These are phyloP conservation scores for Dendrostoma leiphaemia DNA, from an alignment of 2,329 filamentous ascomycete genomes.

Conservation along the genomic window DNA sequence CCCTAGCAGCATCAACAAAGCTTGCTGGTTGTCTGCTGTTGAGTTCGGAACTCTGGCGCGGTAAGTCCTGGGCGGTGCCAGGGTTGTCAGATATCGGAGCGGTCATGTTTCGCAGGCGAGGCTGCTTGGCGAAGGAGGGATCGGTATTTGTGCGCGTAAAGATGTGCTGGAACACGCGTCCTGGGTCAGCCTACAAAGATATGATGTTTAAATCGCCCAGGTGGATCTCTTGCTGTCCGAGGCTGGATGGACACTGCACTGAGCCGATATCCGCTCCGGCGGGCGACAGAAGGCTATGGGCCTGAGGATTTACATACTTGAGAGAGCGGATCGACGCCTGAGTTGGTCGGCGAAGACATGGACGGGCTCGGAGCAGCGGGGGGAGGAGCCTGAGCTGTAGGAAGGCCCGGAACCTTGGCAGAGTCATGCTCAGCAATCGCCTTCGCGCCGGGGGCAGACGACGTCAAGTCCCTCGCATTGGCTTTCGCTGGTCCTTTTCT, in stretches of 20 bases:
- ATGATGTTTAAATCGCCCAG: not conserved
- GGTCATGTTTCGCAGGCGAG: slow-evolving; percentile 47
- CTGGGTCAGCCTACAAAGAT: slow-evolving; percentile 5
- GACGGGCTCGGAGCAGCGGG: not conserved
- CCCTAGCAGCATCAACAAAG: slow-evolving; percentile 45
- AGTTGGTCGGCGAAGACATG: slow-evolving; percentile 1
- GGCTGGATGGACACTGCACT: not conserved
- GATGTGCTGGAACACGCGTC: slow-evolving; percentile 47
- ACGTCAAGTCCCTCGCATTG: slow-evolving; percentile 1
- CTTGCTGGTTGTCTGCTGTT: slow-evolving; percentile 32
- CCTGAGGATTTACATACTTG: slow-evolving; percentile 8
- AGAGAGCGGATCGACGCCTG: slow-evolving; percentile 17
- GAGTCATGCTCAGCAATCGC: slow-evolving; percentile 2
- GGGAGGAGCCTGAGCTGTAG: not conserved
- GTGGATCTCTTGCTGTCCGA: not conserved
- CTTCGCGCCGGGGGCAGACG: slow-evolving; percentile 1
- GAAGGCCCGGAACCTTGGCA: not conserved
- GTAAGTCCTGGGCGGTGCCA: slow-evolving; percentile 35
- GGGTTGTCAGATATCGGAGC: slow-evolving; percentile 52
- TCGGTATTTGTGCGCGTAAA: slow-evolving; percentile 67
- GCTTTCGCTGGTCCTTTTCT: not conserved
- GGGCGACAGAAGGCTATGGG: not conserved
- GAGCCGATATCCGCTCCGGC: too few relatives aligned
- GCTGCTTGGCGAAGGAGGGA: slow-evolving; percentile 47
- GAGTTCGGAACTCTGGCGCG: slow-evolving; percentile 41